Evolutionary conservation across 208 protist genomes (phyloP), one percentile per base, ranked within the genome.

Genomic region (Acanthamoeba castellanii): DNA sequence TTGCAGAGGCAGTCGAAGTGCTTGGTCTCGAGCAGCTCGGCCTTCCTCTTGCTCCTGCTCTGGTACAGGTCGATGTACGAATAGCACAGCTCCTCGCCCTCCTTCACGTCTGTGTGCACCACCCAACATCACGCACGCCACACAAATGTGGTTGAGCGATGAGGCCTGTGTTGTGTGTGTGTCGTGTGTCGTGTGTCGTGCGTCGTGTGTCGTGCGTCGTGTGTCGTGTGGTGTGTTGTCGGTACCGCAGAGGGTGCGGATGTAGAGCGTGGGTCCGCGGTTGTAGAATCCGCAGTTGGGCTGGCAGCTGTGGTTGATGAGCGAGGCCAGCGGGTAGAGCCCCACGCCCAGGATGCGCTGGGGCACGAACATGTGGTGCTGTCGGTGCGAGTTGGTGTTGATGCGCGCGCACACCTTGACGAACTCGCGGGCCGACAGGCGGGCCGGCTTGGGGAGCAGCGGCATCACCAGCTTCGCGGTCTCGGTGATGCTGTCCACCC

Each of bases 61-160:
- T 88, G 81, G 52, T 88, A 88, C 22, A 88, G 81, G 32, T 88
- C 81, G 52, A 88, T 88, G 81, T 88, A 88, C 27, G 81, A 88
- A 59, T 64, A 64, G 81, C 81, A 88, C 52, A 88, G 52, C 81
- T 88, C 81, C 52, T 88, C 81, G 20, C 81, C 81, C 47, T 18
- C 81, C 42, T 78, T 78, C 30, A 78, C 30, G 30, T 78, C 70
- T 78, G 70, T n/a, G 37, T n/a, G 50, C 37, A 22, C 45, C 34
- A 85, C 50, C 13, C 50, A 18, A 55, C 50, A 55, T 6, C 13
- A 14, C 7, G 47, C 47, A 52, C 47, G 11, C 7, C 74, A 52
- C 42, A 57, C 30, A 27, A 1, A 50, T 7, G 76, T 11, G 25
- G 9, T 27, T 14, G 27, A 85, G 47, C 34, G 18, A 55, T n/a